Evolutionary conservation across 2,329 filamentous ascomycete genomes (phyloP), one percentile per base, ranked within the genome.

Genomic region (Colletotrichum scovillei): DNA sequence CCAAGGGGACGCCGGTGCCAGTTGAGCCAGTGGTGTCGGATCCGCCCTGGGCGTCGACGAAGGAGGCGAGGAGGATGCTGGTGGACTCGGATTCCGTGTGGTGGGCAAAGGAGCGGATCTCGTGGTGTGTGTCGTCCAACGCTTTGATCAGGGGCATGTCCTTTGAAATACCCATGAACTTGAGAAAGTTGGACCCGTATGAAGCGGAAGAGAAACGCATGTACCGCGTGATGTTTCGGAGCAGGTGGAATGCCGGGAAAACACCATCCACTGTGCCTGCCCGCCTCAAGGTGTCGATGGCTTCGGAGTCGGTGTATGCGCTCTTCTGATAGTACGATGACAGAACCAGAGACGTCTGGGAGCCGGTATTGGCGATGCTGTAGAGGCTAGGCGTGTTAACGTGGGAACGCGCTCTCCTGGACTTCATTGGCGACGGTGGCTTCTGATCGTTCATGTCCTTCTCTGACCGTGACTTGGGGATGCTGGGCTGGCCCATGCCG

Each of bases 21-120:
- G 90, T 92, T 26, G 90, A 87, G 1, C 92, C 92, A 4, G 88
- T 88, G 0, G 89, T 87, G 77, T 93, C 92, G 2, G 91, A 89
- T 3, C 92, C 92, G 35, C 92, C 92, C 67, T 92, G 88, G 2
- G 90, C 87, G 77, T 94, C 92, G 53, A 93, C 89, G 77, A 93
- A 94, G 0, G 92, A 94, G 0, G 92, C 92, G 3, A 94, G 82
- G 1, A 94, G 82, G 58, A 93, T 88, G 63, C 88, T 91, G 53
- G 87, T 85, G 0, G 89, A 83, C 3, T 88, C 85, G 0, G 90
- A 86, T 60, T 89, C 86, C 0, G 91, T 92, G 78, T 93, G 91
- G 59, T 88, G 88, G 0, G 89, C 89, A 77, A 92, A 93, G 3
- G 90, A 90, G 5, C 89, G 87, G 35, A 92, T 86, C 76, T 93